Evolutionary conservation across 345 rosid genomes (phyloP), one percentile per base, ranked within the genome.

Genomic region (Eucalyptus tenuipes): DNA sequence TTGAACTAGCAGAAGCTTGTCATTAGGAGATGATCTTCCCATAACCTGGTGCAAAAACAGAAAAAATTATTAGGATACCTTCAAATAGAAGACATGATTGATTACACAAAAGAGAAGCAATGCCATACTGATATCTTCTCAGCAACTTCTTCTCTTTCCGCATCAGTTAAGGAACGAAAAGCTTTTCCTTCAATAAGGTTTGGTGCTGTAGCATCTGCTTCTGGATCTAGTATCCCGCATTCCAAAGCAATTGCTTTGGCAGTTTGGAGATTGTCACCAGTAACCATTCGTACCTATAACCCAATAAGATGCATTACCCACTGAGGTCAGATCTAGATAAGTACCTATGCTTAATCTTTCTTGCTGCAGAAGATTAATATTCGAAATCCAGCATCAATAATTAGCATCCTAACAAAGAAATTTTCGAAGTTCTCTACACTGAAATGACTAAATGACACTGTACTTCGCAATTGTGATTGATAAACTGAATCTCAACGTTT

Each of bases 201-300:
- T 59, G 96, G 96, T 82, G 93, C 97, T 12, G 90, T 88, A 68
- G 96, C 96, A 86, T 95, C 97, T 55, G 91, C 93, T 89, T 90
- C 92, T 80, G 97, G 92, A 48, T 88, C 89, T 89, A 98, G 90
- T 91, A 98, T 98, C 79, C 99, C 99, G 87, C 99, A 98, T 86
- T 98, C 99, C 90, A 97, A 82, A 88, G 99, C 99, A 92, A 98
- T 96, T 82, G 99, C 97, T 93, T 92, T 97, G 10, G 99, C 99
- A 88, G 99, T 98, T 89, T 95, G 96, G 89, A 96, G 86, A 93
- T 98, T 98, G 94, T 98, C 99, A 88, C 99, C 99, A 88, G 99
- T 98, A 85, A 98, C 95, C 99, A 98, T 98, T 55, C 99, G 97
- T 61, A 98, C 99, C 99, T 98, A 87, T 85, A 37, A 20, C 82